phyloP scores from a whole-genome alignment of 2,329 filamentous ascomycete genomes.

The Leptographium wingfieldii region DNA sequence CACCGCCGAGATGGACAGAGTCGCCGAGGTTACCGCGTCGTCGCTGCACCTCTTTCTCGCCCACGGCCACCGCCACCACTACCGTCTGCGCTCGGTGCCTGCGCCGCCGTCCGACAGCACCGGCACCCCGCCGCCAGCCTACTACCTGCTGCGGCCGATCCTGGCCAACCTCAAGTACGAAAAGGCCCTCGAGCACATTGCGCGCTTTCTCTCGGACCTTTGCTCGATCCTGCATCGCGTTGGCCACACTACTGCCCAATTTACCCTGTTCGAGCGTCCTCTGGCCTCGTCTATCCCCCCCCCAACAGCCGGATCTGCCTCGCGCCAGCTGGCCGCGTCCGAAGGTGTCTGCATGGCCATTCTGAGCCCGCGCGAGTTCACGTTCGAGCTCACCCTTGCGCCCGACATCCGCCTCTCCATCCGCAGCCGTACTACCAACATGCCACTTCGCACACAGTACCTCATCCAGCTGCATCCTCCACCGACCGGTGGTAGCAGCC shows the following conservation, averaged over 20 bases:
- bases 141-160: slow-evolving; percentile 38
- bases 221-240: slow-evolving; percentile 26
- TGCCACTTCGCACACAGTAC: slow-evolving; percentile 33
- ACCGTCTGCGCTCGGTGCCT: slow-evolving; percentile 52
- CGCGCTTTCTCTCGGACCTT: slow-evolving; percentile 30
- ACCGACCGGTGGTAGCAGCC: slow-evolving; percentile 13
- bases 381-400: slow-evolving; percentile 33
- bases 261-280: slow-evolving; percentile 11
- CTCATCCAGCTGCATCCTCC: slow-evolving; percentile 26
- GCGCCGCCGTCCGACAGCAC: slow-evolving; percentile 25
- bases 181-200: slow-evolving; percentile 24
- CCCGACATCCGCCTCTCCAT: slow-evolving; percentile 29
- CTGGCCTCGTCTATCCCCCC: slow-evolving; percentile 2
- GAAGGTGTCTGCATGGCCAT: slow-evolving; percentile 33
- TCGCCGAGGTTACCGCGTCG: slow-evolving; percentile 55
- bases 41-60: slow-evolving; percentile 64
- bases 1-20: slow-evolving; percentile 22
- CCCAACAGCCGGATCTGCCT: slow-evolving; percentile 22
- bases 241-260: slow-evolving; percentile 5
- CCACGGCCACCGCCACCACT: slow-evolving; percentile 54
- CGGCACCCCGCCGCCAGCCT: slow-evolving; percentile 27
- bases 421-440: slow-evolving; percentile 30
- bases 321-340: slow-evolving; percentile 25
- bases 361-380: slow-evolving; percentile 26
- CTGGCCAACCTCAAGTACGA: slow-evolving; percentile 35